phyloP scores from a whole-genome alignment of 352 stramenopile species.

The Peronospora destructor region DNA sequence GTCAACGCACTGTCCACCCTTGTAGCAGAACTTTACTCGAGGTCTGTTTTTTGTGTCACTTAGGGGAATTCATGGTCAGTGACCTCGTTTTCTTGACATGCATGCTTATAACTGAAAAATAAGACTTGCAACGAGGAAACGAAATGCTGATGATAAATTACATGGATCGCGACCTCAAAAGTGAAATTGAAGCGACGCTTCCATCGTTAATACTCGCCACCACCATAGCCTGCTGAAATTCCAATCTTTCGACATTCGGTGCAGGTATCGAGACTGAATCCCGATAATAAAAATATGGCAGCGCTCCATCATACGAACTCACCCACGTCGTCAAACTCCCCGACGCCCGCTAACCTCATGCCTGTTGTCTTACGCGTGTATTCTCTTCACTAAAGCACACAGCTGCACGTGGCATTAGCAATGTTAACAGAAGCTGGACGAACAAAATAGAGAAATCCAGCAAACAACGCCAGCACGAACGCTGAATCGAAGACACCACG shows the following conservation, averaged over 20 bases:
- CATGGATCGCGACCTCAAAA: conserved; percentile 25
- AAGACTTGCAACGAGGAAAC: neutral
- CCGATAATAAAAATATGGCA: conserved; percentile 14
- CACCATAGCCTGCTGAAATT: conserved; percentile 6
- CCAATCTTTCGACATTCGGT: conserved; percentile 4
- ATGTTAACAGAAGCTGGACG: conserved; percentile 39
- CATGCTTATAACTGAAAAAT: neutral
- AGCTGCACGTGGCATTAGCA: conserved; percentile 36
- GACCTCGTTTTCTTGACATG: neutral
- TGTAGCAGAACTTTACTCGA: conserved; percentile 30
- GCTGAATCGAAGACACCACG: conserved; percentile 44
- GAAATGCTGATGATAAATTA: conserved; percentile 27
- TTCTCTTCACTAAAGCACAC: conserved; percentile 55
- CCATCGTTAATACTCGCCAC: conserved; percentile 1
- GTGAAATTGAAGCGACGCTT: conserved; percentile 10
- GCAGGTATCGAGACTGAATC: conserved; percentile 6
- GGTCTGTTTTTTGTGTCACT: conserved; percentile 25
- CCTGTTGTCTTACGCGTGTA: conserved; percentile 59
- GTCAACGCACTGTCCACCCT: conserved; percentile 12
- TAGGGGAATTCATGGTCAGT: neutral
- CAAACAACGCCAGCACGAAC: conserved; percentile 45
- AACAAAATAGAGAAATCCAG: conserved; percentile 52
- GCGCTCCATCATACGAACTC: conserved; percentile 34
- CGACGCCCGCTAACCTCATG: conserved; percentile 31
- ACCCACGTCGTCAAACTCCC: conserved; percentile 25